Evolutionary conservation across 1,284 basidiomycete genomes (phyloP), one percentile per base, ranked within the genome.

Genomic region (Irpex sp.): DNA sequence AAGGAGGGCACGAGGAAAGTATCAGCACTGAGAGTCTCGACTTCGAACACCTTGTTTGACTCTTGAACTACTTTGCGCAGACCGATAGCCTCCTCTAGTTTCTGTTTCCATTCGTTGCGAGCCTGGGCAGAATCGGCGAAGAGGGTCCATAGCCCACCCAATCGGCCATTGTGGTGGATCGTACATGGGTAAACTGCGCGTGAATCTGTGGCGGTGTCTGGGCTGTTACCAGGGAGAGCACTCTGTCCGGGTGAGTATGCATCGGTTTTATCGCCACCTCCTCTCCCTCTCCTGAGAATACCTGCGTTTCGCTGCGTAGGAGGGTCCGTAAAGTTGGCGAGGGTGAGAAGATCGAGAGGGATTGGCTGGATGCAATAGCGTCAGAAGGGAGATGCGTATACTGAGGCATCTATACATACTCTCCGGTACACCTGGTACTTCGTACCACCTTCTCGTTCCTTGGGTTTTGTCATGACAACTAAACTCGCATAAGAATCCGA

Each of bases 1-100:
- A 86, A 78, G 0, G 86, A 82, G 1, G 92, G 90, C 13, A 89
- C 83, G 64, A 87, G 81, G 83, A 94, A 97, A 4, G 93, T 94
- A 71, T 96, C 93, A 17, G 85, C 80, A 72, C 93, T 95, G 60
- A 96, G 81, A 3, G 89, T 92, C 71, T 93, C 92, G 67, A 94
- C 84, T 75, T 96, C 94, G 70, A 97, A 96, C 37, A 94, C 94
- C 79, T 94, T 95, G 76, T 94, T 95, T 37, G 89, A 90, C 68
- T 97, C 96, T 70, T 96, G 92, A 48, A 97, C 92, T 37, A 92
- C 91, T 70, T 86, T 86, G 40, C 96, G 86, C 66, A 97, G 74
- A 4, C 90, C 92, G 60, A 94, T 85, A 6, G 95, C 95, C 75
- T 97, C 93, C 65, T 94, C 88, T 9, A 98, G 77, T 77, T 94